Conservation (phyloP, 2,329 filamentous ascomycete genomes). For the Lasiodiplodia hormozganensis region DNA sequence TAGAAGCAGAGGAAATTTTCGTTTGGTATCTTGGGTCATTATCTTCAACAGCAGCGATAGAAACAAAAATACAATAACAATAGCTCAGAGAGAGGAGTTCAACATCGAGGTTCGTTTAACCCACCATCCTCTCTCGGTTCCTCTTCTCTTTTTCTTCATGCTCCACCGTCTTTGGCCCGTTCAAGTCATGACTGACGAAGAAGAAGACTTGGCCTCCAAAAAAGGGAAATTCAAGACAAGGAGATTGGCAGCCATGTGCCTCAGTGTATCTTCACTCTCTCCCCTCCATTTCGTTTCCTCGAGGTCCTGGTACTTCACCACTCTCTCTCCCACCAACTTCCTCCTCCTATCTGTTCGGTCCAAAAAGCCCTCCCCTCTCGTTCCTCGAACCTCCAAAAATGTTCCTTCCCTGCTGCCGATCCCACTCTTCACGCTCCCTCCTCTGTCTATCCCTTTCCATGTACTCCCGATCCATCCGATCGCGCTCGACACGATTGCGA, state of each 20-base stretch:
- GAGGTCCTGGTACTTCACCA: not conserved
- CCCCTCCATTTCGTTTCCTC: not conserved
- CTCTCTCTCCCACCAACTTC: not conserved
- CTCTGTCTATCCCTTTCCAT: conserved; percentile 9
- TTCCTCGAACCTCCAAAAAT: conserved; percentile 20
- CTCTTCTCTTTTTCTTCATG: not conserved
- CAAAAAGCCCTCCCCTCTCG: conserved; percentile 14
- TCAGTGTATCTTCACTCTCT: not conserved
- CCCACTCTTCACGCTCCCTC: conserved; percentile 19
- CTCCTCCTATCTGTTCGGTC: not conserved
- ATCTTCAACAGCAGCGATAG: not conserved
- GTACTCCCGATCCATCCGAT: not conserved
- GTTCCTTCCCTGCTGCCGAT: conserved; percentile 7
- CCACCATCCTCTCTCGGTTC: not conserved
- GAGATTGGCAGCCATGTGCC: not conserved
- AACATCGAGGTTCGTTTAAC: not conserved
- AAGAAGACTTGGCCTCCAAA: not conserved
- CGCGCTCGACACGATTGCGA: conserved; percentile 9
- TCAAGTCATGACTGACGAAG: not conserved
- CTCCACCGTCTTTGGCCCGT: not conserved
- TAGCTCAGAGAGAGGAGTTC: not conserved
- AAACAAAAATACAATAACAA: not conserved
- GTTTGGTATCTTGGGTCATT: not conserved
- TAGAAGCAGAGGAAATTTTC: not conserved
- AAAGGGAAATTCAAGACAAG: not conserved